Evolutionary conservation across 768 basidiomycete species (phyloP), one percentile per base, ranked within the genome.

Genomic region (Termitomyces sp.): DNA sequence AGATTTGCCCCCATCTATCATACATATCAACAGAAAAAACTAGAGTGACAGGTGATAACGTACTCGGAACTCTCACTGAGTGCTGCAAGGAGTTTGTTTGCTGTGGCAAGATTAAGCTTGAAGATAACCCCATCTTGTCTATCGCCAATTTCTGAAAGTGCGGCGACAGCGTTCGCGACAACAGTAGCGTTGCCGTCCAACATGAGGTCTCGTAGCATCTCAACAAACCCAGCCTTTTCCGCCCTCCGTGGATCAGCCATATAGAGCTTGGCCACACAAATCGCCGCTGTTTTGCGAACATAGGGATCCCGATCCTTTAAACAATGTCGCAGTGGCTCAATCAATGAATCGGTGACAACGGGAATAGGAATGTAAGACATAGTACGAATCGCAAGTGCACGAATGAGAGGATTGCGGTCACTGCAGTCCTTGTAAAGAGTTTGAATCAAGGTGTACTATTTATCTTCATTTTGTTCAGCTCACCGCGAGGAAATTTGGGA

Each of bases 311-410:
- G 80, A 70, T 99, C 97, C 66, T 93, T 91, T 43, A 98, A 78
- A 61, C 90, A 91, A 70, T 97, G 94, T 59, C 93, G 84, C 31
- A 99, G 77, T 53, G 94, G 96, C 57, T 98, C 97, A 42, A 86
- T 77, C 37, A 99, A 79, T 1, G 91, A 83, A 56, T 92, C 88
- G 13, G 88, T 87, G 59, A 98, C 92, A 50, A 86, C 79, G 9
- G 94, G 90, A 24, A 97, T 88, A 36, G 94, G 93, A 65, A 99
- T 98, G 68, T 97, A 98, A 7, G 97, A 96, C 96, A 99, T 98
- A 13, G 97, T 99, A 43, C 97, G 91, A 65, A 99, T 95, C 20
- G 97, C 94, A 46, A 99, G 79, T 16, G 96, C 97, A 36, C 97
- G 90, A 57, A 99, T 94, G 48, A 99, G 86, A 12, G 97, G 96